phyloP scores from a whole-genome alignment of 352 stramenopile genomes.

The Globisporangium megalacanthum region DNA sequence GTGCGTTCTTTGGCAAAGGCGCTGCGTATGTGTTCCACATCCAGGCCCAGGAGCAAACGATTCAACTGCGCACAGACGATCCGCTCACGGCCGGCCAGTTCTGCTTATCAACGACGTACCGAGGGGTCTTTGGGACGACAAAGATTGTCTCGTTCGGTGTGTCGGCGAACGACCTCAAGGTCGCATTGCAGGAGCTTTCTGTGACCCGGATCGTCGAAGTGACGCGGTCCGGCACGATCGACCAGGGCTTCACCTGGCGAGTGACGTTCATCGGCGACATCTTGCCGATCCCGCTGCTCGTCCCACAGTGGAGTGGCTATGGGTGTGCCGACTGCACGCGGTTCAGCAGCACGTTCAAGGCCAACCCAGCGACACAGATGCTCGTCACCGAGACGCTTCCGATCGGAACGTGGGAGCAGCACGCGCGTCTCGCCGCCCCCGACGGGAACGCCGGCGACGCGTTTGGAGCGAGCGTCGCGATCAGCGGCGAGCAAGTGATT shows the following conservation, averaged over 20 bases:
- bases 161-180: slow-evolving; percentile 62
- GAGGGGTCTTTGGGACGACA: slow-evolving; percentile 55
- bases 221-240: slow-evolving; percentile 51
- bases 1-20: slow-evolving; percentile 57
- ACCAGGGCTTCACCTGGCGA: slow-evolving; percentile 76
- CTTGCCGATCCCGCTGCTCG: slow-evolving; percentile 50
- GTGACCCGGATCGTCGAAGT: slow-evolving; percentile 84
- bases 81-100: slow-evolving; percentile 71
- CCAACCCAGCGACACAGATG: slow-evolving; percentile 52
- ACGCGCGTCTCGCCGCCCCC: slow-evolving; percentile 45
- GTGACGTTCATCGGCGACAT: slow-evolving; percentile 82
- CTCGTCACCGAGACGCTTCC: slow-evolving; percentile 37
- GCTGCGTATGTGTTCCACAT: slow-evolving; percentile 75
- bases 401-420: slow-evolving; percentile 60
- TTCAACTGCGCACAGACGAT: slow-evolving; percentile 51
- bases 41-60: slow-evolving; percentile 64
- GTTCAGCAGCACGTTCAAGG: slow-evolving; percentile 66
- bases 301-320: slow-evolving; percentile 49
- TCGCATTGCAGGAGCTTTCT: slow-evolving; percentile 72
- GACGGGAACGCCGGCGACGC: slow-evolving; percentile 72
- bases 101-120: slow-evolving; percentile 55
- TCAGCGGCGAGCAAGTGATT: slow-evolving; percentile 76
- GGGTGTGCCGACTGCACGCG: slow-evolving; percentile 62
- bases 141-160: slow-evolving; percentile 55
- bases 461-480: slow-evolving; percentile 68